phyloP scores from a whole-genome alignment of 1,284 basidiomycete genomes.

The Ganoderma leucocontextum region DNA sequence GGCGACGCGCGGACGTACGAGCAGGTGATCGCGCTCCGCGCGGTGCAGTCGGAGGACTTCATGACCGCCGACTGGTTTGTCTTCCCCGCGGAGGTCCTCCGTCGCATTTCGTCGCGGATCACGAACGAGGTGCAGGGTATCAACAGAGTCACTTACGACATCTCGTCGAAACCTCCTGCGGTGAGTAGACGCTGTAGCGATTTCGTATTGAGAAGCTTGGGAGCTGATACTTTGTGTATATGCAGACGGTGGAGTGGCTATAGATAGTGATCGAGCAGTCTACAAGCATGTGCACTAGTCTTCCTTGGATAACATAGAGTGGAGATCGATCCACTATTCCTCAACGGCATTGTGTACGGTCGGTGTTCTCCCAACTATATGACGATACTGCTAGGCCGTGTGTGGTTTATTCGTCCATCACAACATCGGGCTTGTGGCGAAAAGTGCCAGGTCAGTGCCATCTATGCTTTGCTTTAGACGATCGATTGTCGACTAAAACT shows the following conservation, averaged over 20 bases:
- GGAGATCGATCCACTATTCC: background rate
- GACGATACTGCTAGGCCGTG: too few relatives aligned
- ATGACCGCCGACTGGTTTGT: constrained; percentile 99
- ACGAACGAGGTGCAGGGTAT: constrained; percentile 97
- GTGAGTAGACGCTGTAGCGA: constrained; percentile 51
- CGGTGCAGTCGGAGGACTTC: constrained; percentile 94
- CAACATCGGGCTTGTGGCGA: background rate
- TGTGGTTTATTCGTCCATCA: too few relatives aligned
- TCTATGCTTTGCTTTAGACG: background rate
- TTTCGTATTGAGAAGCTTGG: background rate
- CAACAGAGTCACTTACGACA: constrained; percentile 95
- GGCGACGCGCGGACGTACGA: constrained; percentile 98
- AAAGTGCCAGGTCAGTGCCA: background rate
- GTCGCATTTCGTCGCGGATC: constrained; percentile 94
- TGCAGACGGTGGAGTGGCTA: constrained; percentile 42
- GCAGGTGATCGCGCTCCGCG: constrained; percentile 92
- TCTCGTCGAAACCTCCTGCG: constrained; percentile 97
- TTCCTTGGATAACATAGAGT: background rate
- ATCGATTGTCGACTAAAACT: background rate
- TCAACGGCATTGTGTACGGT: background rate
- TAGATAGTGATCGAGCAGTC: constrained; percentile 14
- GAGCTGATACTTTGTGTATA: constrained; percentile 1
- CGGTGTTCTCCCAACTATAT: background rate
- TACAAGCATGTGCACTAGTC: background rate
- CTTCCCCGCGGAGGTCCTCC: constrained; percentile 93